Evolutionary conservation across 352 stramenopile genomes (phyloP), one percentile per base, ranked within the genome.

Genomic region (Chrysophaeum taylorii): DNA sequence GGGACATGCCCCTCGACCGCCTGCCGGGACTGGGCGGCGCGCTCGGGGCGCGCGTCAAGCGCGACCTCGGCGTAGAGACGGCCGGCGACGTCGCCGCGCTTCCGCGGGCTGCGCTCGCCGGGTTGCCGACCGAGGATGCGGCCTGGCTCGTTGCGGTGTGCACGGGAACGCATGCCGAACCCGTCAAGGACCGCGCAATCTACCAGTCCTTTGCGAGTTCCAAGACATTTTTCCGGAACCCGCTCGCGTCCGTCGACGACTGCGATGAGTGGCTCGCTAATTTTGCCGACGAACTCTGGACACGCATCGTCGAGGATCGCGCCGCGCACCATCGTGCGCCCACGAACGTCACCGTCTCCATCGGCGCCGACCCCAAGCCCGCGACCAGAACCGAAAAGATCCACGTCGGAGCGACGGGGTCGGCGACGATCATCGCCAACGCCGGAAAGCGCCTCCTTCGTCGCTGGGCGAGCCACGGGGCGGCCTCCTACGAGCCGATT

Each of bases 21-120:
- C 23, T 73, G 5, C 27, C 57, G 43, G 69, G 69, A 2, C 62
- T 73, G n/a, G 69, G 69, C 43, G 69, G 69, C 31, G 62, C 69
- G 33, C 35, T 70, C 33, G 69, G 69, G 27, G 23, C 54, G 16
- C n/a, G 25, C 1, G 12, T 70, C 43, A 57, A 16, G 25, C 18
- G 41, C 29, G 2, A 31, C 4, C 69, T 73, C 36, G 9, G 54
- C 0, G 54, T 73, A 4, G 2, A 2, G n/a, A 70, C 69, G 2
- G 27, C 61, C 1, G 38, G 27, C 31, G 54, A 69, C 45, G n/a
- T 73, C 31, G 41, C 41, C 16, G 54, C 39, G 42, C 2, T 70
- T 18, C 5, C 2, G 5, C 29, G 5, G 2, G 9, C 25, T 9
- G 4, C 27, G 0, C 43, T 73, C 18, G 35, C 12, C 69, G 68